These are phyloP conservation scores for Trichosporon ovoides DNA, from an alignment of 1,284 basidiomycete species.

Conservation along the genomic window DNA sequence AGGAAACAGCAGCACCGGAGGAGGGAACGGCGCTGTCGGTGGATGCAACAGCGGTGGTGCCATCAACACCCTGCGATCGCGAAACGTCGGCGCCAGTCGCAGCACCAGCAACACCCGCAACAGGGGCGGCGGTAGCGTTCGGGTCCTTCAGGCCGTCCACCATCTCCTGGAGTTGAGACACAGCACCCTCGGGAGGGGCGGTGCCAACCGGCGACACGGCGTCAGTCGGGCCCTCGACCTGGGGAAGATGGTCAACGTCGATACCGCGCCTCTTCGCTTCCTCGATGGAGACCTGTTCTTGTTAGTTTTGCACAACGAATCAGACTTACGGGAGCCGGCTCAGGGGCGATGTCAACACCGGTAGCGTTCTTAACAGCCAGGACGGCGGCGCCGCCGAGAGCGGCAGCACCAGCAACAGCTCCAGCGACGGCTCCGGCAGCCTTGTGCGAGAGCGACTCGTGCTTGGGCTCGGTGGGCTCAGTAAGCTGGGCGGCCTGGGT, in stretches of 20 bases:
- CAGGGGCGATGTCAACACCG: slow-evolving; percentile 36
- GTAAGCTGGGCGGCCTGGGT: not conserved
- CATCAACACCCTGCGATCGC: not conserved
- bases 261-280: slow-evolving; percentile 45
- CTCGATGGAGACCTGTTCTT: slow-evolving; percentile 31
- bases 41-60: not conserved
- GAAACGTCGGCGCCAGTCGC: not conserved
- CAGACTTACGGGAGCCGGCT: slow-evolving; percentile 36
- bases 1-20: not conserved
- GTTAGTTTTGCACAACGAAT: not conserved
- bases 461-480: not conserved
- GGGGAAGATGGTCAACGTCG: slow-evolving; percentile 31
- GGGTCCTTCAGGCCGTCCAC: slow-evolving; percentile 32
- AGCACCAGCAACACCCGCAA: slow-evolving; percentile 2
- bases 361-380: slow-evolving; percentile 37
- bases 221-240: slow-evolving; percentile 30
- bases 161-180: slow-evolving; percentile 37
- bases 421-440: slow-evolving; percentile 12
- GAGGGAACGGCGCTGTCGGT: no score
- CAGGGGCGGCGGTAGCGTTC: slow-evolving; percentile 7
- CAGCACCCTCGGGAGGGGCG: slow-evolving; percentile 31
- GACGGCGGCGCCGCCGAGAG: slow-evolving; percentile 25
- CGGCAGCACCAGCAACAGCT: slow-evolving; percentile 28
- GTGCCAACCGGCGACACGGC: slow-evolving; percentile 26
- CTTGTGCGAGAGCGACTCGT: slow-evolving; percentile 9